Conservation (phyloP, 768 basidiomycete species). For the Lenzites betulinus region DNA sequence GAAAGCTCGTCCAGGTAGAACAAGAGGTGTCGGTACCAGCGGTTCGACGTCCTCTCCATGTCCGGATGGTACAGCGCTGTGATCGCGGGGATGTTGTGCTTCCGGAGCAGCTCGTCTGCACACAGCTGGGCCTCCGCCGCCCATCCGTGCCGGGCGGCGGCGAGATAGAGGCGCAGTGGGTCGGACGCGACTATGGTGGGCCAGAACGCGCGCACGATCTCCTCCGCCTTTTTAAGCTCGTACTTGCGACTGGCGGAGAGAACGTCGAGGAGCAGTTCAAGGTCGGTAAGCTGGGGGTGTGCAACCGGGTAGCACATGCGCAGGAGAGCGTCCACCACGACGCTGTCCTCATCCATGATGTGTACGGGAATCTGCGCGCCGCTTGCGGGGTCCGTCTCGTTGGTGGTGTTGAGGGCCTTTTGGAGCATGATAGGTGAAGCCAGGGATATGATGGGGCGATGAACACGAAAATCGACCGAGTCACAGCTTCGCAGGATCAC, state of each 20-base stretch:
- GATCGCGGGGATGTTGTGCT: slow-evolving; percentile 21
- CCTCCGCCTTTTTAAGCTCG: neutral
- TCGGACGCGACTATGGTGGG: neutral
- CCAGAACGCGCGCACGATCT: neutral
- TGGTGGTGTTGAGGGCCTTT: neutral
- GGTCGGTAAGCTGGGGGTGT: slow-evolving; percentile 24
- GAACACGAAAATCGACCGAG: slow-evolving; percentile 11
- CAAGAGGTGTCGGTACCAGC: slow-evolving; percentile 2
- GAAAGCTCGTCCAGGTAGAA: slow-evolving; percentile 30
- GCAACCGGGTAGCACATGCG: slow-evolving; percentile 7
- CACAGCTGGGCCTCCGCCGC: slow-evolving; percentile 45
- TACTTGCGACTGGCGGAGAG: slow-evolving; percentile 9
- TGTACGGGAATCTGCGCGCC: neutral
- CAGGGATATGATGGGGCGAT: neutral
- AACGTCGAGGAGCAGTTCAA: neutral
- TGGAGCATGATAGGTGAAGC: slow-evolving; percentile 32
- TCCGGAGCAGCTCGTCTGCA: slow-evolving; percentile 12
- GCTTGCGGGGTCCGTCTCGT: neutral
- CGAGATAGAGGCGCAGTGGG: slow-evolving; percentile 13
- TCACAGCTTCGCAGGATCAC: slow-evolving; percentile 13
- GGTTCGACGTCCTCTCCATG: slow-evolving; percentile 3
- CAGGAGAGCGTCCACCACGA: slow-evolving; percentile 44
- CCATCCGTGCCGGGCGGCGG: slow-evolving; percentile 42
- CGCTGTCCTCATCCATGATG: slow-evolving; percentile 38
- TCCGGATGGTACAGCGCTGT: neutral